Percentiles rank a stretch among this genome's conserved stretches.
These are phyloP conservation scores for Suillus tomentosus DNA, from an alignment of 768 basidiomycete genomes.

Conservation along the genomic window DNA sequence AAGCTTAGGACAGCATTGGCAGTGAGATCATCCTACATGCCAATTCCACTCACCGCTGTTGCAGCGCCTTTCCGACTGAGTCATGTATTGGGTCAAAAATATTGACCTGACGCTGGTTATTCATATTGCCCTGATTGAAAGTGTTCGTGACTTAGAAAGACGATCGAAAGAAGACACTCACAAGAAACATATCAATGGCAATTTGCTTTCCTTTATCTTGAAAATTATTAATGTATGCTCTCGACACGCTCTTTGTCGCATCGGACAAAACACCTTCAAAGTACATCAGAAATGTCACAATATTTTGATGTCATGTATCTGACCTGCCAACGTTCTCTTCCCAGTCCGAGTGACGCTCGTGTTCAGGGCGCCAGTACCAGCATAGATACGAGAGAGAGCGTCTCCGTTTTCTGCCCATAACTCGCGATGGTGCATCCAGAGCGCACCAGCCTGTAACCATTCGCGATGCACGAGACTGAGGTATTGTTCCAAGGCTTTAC, in stretches of 20 bases:
- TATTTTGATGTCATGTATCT: slow-evolving; percentile 15
- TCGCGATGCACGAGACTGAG: slow-evolving; percentile 75
- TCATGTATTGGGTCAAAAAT: slow-evolving; percentile 96
- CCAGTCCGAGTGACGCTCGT: slow-evolving; percentile 95
- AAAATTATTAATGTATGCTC: slow-evolving; percentile 98
- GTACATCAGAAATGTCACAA: slow-evolving; percentile 13
- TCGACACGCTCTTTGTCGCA: slow-evolving; percentile 93
- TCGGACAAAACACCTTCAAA: slow-evolving; percentile 82
- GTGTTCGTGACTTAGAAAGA: slow-evolving; percentile 14
- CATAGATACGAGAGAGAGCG: slow-evolving; percentile 90
- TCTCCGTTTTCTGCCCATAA: slow-evolving; percentile 98
- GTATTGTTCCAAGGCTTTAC: slow-evolving; percentile 79
- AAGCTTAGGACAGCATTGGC: slow-evolving; percentile 44
- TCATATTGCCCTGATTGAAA: slow-evolving; percentile 82
- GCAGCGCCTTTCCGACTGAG: slow-evolving; percentile 70
- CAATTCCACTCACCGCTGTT: slow-evolving; percentile 54
- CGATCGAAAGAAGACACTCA: slow-evolving; percentile 39
- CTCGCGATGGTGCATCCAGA: slow-evolving; percentile 90
- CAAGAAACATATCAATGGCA: slow-evolving; percentile 95
- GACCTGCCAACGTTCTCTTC: slow-evolving; percentile 89
- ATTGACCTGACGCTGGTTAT: slow-evolving; percentile 80
- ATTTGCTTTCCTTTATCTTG: slow-evolving; percentile 93
- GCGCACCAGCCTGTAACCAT: slow-evolving; percentile 64
- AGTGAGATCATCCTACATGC: background rate
- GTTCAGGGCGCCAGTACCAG: slow-evolving; percentile 90